Conservation (phyloP, 2,329 filamentous ascomycete species). For the Apiospora marii region DNA sequence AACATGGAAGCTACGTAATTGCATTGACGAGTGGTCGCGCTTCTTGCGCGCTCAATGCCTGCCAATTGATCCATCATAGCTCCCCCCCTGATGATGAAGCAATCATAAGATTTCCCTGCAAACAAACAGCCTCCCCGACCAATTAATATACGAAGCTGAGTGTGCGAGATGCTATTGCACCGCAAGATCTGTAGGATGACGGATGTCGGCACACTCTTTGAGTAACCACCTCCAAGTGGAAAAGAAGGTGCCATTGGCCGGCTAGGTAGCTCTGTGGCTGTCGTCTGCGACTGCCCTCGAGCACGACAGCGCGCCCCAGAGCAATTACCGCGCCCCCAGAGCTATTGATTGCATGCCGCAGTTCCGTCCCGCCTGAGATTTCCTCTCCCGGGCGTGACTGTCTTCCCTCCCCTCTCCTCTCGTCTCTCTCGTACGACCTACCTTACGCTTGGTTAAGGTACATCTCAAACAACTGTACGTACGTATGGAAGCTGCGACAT, state of each 20-base stretch:
- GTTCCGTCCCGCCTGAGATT: not conserved
- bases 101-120: conserved; percentile 11
- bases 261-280: not conserved
- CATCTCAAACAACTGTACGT: too few species aligned
- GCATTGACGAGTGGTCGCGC: not conserved
- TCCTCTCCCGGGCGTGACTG: not conserved
- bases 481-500: not conserved
- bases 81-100: not conserved
- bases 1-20: conserved; percentile 3
- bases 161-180: conserved; percentile 5
- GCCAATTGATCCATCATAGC: not conserved
- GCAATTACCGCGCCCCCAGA: not conserved
- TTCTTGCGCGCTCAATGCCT: not conserved
- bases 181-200: not conserved
- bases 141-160: not conserved
- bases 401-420: too few species aligned
- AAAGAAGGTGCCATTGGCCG: not conserved
- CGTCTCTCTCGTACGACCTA: not conserved
- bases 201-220: conserved; percentile 20
- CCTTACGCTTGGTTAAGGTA: not conserved
- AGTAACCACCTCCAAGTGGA: not conserved
- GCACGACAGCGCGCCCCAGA: not conserved
- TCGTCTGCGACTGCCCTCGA: not conserved
- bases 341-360: not conserved
- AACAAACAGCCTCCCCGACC: not conserved